A percentile compares a stretch with the other conserved stretches of the same genome.
Conservation (phyloP, 352 stramenopile species). For the Globisporangium recalcitrans region DNA sequence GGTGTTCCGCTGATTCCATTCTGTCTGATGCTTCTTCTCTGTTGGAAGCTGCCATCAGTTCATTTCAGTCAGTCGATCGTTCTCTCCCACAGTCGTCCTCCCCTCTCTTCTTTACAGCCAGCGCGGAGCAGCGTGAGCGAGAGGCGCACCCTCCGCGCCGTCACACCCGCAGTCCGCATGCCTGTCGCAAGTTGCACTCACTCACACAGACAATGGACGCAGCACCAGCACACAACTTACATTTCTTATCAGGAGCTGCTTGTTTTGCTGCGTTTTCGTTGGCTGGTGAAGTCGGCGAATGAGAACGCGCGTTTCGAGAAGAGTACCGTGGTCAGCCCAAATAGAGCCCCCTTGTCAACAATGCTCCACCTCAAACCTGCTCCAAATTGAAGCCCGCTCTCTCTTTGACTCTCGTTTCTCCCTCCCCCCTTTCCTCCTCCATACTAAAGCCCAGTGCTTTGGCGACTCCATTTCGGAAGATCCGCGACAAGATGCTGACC, state of each 20-base stretch:
- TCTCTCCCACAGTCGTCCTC: not conserved
- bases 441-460: constrained; percentile 2
- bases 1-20: constrained; percentile 8
- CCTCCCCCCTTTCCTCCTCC: not conserved
- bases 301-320: constrained; percentile 11
- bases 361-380: constrained; percentile 11
- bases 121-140: not conserved
- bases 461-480: constrained; percentile 5
- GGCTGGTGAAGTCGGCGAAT: constrained; percentile 39
- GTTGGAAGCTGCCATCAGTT: not conserved
- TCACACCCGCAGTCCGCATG: not conserved
- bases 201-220: not conserved
- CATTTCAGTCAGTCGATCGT: not conserved
- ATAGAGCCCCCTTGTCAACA: not conserved
- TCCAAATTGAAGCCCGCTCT: not conserved
- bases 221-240: not conserved
- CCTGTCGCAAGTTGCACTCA: not conserved
- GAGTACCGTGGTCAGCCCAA: constrained; percentile 6
- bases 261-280: constrained; percentile 26
- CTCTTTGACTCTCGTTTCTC: not conserved
- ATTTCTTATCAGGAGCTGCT: not conserved
- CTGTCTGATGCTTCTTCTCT: too few relatives aligned
- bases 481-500: constrained; percentile 89
- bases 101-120: not conserved
- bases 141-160: not conserved